Conservation (phyloP, 164 flowering plant species). For the Vitis cinerea region DNA sequence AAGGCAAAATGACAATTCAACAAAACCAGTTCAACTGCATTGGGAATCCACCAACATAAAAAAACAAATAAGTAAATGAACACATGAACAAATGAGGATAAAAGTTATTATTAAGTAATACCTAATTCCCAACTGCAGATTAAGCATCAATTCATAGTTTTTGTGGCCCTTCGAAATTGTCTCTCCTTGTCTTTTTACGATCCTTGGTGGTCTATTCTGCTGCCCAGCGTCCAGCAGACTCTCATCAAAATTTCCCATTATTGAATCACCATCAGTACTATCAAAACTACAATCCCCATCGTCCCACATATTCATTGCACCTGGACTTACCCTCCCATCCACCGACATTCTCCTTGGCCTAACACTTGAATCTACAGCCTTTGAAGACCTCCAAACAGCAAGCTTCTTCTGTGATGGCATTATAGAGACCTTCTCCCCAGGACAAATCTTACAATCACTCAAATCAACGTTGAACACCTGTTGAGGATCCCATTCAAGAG, state of each 20-base stretch:
- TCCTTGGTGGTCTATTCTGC: slow-evolving; percentile 35
- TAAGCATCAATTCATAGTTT: slow-evolving; percentile 71
- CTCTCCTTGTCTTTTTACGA: slow-evolving; percentile 60
- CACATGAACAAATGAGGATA: not conserved
- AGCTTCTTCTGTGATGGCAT: slow-evolving; percentile 85
- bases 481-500: slow-evolving; percentile 72
- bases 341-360: slow-evolving; percentile 61
- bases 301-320: slow-evolving; percentile 41
- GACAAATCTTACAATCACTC: slow-evolving; percentile 51
- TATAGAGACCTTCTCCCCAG: slow-evolving; percentile 58
- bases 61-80: not conserved
- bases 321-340: slow-evolving; percentile 51
- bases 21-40: not conserved
- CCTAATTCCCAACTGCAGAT: slow-evolving; percentile 68
- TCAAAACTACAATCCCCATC: slow-evolving; percentile 25
- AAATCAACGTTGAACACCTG: slow-evolving; percentile 50
- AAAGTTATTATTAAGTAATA: slow-evolving; percentile 6
- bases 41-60: not conserved
- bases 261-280: slow-evolving; percentile 15
- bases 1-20: too few relatives aligned
- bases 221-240: slow-evolving; percentile 28
- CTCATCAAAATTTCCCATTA: slow-evolving; percentile 26
- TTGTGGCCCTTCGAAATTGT: slow-evolving; percentile 60
- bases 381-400: slow-evolving; percentile 53
- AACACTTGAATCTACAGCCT: slow-evolving; percentile 23